phyloP scores from a whole-genome alignment of 106 monocot genomes.

The Ottelia alismoides region DNA sequence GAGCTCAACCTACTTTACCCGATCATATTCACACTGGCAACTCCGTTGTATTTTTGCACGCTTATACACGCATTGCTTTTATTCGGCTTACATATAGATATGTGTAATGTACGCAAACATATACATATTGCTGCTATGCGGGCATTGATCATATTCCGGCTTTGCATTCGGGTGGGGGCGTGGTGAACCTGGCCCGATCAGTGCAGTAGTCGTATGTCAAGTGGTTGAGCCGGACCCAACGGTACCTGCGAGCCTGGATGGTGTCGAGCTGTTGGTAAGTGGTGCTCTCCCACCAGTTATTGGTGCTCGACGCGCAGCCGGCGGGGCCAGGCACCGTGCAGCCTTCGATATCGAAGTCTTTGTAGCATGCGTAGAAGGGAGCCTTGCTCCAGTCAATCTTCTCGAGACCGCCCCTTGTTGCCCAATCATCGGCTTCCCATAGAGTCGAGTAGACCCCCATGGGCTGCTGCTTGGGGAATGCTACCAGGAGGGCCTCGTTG shows the following conservation, averaged over 20 bases:
- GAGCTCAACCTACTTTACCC: too few relatives aligned
- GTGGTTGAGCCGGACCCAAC: slow-evolving; percentile 29
- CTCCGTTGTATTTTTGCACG: too few relatives aligned
- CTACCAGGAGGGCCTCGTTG: slow-evolving; percentile 22
- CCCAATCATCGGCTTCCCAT: slow-evolving; percentile 73
- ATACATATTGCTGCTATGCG: too few relatives aligned
- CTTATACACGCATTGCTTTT: too few relatives aligned
- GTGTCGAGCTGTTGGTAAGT: slow-evolving; percentile 26
- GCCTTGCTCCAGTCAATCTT: slow-evolving; percentile 43
- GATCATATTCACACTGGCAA: too few relatives aligned
- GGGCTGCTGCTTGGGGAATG: slow-evolving; percentile 37
- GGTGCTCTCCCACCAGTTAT: slow-evolving; percentile 36
- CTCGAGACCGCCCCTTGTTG: slow-evolving; percentile 43
- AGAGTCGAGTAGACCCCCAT: slow-evolving; percentile 56
- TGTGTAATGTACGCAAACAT: too few relatives aligned
- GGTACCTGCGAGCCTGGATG: slow-evolving; percentile 15
- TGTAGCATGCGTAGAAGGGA: slow-evolving; percentile 40
- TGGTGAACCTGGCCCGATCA: slow-evolving; percentile 24
- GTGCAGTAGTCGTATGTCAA: slow-evolving; percentile 45
- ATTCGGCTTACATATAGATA: too few relatives aligned
- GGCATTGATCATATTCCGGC: too few relatives aligned
- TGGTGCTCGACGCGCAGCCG: slow-evolving; percentile 16
- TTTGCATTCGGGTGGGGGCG: slow-evolving; percentile 33
- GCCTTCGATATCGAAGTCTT: slow-evolving; percentile 37
- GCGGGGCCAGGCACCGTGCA: slow-evolving; percentile 6